Evolutionary conservation across 2,329 filamentous ascomycete genomes (phyloP), one percentile per base, ranked within the genome.

Genomic region (Cercospora berteroae): DNA sequence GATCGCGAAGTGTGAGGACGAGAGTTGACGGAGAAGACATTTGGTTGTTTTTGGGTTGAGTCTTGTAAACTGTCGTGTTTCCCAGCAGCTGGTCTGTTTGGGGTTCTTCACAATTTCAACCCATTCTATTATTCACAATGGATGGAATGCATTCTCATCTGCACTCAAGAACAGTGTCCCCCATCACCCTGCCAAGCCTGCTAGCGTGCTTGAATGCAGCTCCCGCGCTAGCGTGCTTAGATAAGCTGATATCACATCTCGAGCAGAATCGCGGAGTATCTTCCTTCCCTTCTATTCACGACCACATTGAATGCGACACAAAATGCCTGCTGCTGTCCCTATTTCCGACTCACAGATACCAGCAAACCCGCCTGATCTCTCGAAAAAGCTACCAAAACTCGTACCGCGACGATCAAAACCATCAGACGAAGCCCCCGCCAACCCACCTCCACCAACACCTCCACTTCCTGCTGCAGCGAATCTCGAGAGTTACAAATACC

Each of bases 371-470:
- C 83, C 84, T 16, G 82, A 84, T 73, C 80, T 87, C 29, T 86
- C 83, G 74, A 81, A 86, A 74, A 84, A 82, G 68, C 84, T 92
- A 50, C 89, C 89, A 33, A 91, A 88, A 75, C 83, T 93, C 68
- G 85, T 89, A 74, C 88, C 90, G 31, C 86, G 89, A 67, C 84
- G 84, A 68, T 83, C 85, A 67, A 76, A 81, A 68, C 78, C 81
- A 69, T 79, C 83, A 29, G 77, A 84, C 52, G 70, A 75, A 69
- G 52, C 67, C 57, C 60, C 74, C 3, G 71, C 75, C 31, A 77
- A 76, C 59, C 90, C 93, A 69, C 83, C 90, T 56, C 94, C 94
- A 67, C 84, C 86, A 72, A 96, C 94, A 29, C 93, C 93, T 58
- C 77, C 84, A 44, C 85, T 97, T 8, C 88, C 92, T 36, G 79